Evolutionary conservation across 1,139 yeast species (phyloP).

Genomic region (Yamadazyma friedrichii): DNA sequence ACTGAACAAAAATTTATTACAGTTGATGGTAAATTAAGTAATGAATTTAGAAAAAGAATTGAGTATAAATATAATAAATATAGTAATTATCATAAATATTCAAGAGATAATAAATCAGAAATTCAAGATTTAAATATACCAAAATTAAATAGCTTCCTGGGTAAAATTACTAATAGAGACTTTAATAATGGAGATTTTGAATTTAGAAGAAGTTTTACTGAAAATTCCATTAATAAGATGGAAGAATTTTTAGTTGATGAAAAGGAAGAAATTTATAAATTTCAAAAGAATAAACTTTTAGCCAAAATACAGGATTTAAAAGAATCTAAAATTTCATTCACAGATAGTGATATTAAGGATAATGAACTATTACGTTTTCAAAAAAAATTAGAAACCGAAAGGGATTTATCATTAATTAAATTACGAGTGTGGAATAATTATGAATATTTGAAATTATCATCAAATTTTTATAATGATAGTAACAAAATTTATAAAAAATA

Average conservation of each 20-base stretch:
- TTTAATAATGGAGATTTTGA: conserved; percentile 16
- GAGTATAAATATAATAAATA: background rate
- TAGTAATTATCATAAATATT: background rate
- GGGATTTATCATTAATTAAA: conserved; percentile 38
- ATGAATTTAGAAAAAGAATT: conserved; percentile 13
- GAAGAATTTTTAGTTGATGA: conserved; percentile 12
- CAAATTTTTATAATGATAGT: conserved; percentile 39
- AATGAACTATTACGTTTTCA: conserved; percentile 25
- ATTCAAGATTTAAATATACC: background rate
- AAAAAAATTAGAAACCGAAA: conserved; percentile 16
- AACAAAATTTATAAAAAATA: conserved; percentile 35
- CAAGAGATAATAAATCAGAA: conserved; percentile 2
- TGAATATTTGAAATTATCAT: conserved; percentile 33
- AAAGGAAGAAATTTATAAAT: conserved; percentile 13
- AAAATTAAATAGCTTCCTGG: background rate
- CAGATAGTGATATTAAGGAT: conserved; percentile 23
- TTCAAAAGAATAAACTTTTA: conserved; percentile 20
- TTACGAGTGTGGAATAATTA: conserved; percentile 35
- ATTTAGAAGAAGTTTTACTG: conserved; percentile 23
- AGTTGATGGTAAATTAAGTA: conserved; percentile 11
- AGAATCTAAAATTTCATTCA: conserved; percentile 25
- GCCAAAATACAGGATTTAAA: conserved; percentile 26
- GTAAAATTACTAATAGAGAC: conserved; percentile 2
- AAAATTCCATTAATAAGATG: conserved; percentile 18
- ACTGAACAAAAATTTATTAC: background rate